Evolutionary conservation across 202 grass and related monocot genomes (phyloP).

Genomic region (Sporobolus alterniflorus): DNA sequence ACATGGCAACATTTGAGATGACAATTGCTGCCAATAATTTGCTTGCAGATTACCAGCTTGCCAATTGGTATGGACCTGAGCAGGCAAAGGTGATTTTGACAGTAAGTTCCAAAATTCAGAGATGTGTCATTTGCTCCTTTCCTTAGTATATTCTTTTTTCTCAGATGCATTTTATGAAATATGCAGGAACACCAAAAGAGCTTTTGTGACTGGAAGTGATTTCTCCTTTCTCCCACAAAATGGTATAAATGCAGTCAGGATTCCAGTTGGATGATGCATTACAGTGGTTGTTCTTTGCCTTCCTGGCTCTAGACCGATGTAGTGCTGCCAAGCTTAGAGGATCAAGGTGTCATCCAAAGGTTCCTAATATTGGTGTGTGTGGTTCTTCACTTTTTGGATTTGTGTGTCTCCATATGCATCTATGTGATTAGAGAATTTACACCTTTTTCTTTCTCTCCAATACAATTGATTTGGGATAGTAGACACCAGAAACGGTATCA

Average conservation of each 20-base stretch:
- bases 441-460: too few species aligned
- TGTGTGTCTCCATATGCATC: background rate
- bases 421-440: too few species aligned
- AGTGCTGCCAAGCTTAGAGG: slow-evolving; percentile 87
- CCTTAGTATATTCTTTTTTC: background rate
- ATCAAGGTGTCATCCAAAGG: slow-evolving; percentile 73
- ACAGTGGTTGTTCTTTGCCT: too few species aligned
- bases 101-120: slow-evolving; percentile 50
- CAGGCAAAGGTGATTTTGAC: slow-evolving; percentile 46
- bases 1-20: slow-evolving; percentile 67
- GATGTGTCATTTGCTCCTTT: background rate
- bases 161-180: slow-evolving; percentile 28
- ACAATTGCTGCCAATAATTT: slow-evolving; percentile 57
- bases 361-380: slow-evolving; percentile 59
- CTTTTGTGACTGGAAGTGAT: slow-evolving; percentile 54
- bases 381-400: background rate
- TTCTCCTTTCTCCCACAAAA: slow-evolving; percentile 54
- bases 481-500: too few species aligned
- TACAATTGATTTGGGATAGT: too few species aligned
- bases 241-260: slow-evolving; percentile 73
- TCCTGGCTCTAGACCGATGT: slow-evolving; percentile 56
- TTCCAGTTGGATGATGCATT: slow-evolving; percentile 90
- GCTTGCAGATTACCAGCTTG: slow-evolving; percentile 78
- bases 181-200: slow-evolving; percentile 56
- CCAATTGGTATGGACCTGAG: slow-evolving; percentile 56